phyloP scores from a whole-genome alignment of 78 protist genomes.

The Polysphondylium violaceum region DNA sequence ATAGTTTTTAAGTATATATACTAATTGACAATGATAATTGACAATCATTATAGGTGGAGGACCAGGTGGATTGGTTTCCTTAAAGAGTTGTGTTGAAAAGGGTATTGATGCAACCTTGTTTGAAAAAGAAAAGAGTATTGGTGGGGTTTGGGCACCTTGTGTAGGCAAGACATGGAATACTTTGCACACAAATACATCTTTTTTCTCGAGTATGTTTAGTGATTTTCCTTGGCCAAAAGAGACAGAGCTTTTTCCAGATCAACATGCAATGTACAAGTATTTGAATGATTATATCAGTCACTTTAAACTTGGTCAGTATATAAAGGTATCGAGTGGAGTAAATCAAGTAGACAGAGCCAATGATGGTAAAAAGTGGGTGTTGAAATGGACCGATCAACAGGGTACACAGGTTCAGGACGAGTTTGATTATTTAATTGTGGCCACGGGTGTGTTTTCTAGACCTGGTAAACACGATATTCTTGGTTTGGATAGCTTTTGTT shows the following conservation, averaged over 20 bases:
- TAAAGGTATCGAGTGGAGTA: background rate
- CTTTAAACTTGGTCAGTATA: background rate
- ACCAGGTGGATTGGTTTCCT: background rate
- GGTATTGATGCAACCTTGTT: constrained; percentile 14
- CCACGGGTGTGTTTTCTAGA: background rate
- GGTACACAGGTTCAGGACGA: background rate
- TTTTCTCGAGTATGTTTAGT: background rate
- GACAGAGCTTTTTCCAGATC: background rate
- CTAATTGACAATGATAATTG: no score
- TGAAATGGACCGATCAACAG: background rate
- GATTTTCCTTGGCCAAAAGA: constrained; percentile 19
- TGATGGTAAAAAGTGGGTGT: background rate
- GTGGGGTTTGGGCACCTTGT: constrained; percentile 1
- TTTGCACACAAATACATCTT: background rate
- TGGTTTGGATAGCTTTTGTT: background rate
- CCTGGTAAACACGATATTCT: background rate
- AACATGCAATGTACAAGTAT: background rate
- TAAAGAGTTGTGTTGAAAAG: background rate
- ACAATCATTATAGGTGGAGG: no score
- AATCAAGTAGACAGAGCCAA: background rate
- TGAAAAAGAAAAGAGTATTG: background rate
- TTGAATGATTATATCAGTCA: background rate
- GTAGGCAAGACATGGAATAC: background rate
- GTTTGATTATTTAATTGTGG: constrained; percentile 1
- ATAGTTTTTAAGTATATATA: no score